Evolutionary conservation across 1,284 basidiomycete species (phyloP).

Genomic region (Microstroma glucosiphilum): DNA sequence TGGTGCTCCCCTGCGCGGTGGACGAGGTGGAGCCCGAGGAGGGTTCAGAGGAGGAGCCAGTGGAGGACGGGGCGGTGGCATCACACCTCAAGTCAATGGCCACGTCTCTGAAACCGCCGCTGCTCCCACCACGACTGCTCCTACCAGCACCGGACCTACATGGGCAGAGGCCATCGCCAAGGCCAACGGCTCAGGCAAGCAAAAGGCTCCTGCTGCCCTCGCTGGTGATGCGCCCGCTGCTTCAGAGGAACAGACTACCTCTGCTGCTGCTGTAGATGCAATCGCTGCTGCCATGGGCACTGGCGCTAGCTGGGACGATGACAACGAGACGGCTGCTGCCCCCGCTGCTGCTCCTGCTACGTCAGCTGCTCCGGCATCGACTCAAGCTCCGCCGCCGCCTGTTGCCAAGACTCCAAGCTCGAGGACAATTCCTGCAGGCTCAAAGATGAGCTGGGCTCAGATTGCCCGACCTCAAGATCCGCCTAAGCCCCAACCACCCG

Average conservation of each 20-base stretch:
- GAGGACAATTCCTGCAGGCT: constrained; percentile 11
- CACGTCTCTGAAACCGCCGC: constrained; percentile 26
- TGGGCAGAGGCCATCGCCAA: constrained; percentile 36
- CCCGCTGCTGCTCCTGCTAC: constrained; percentile 18
- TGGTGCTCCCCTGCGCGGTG: constrained; percentile 26
- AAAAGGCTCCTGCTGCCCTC: constrained; percentile 16
- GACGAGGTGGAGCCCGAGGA: constrained; percentile 20
- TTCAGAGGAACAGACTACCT: constrained; percentile 7
- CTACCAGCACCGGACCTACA: constrained; percentile 29
- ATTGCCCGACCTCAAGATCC: constrained; percentile 35
- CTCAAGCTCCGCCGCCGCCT: constrained; percentile 22
- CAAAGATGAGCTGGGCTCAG: constrained; percentile 48
- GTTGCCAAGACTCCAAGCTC: constrained; percentile 20
- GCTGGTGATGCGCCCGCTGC: constrained; percentile 14
- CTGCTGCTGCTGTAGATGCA: constrained; percentile 9
- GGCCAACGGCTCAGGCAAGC: constrained; percentile 15
- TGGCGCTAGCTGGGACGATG: constrained; percentile 15
- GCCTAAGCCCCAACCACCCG: constrained; percentile 23
- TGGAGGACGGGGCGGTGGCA: constrained; percentile 32
- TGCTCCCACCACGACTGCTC: constrained; percentile 20
- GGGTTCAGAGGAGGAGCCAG: constrained; percentile 18
- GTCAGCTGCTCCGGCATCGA: constrained; percentile 15
- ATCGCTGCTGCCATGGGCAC: not conserved
- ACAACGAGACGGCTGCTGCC: constrained; percentile 13
- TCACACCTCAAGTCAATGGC: constrained; percentile 34